phyloP scores from a whole-genome alignment of 1,284 basidiomycete genomes.

The Macrocystidia cucumis region DNA sequence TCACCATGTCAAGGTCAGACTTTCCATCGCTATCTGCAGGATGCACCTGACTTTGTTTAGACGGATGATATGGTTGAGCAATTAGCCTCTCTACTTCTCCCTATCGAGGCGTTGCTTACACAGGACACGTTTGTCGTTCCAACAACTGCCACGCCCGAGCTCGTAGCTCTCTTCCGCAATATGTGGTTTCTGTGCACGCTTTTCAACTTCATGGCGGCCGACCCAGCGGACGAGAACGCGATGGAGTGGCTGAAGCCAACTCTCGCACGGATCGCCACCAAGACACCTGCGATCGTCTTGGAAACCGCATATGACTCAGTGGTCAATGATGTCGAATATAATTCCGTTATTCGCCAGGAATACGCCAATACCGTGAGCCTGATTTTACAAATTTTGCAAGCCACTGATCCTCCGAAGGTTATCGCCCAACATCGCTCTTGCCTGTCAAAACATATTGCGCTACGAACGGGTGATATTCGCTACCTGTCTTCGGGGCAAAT shows the following conservation, averaged over 20 bases:
- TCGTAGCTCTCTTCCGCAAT: slow-evolving; percentile 84
- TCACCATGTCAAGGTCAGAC: slow-evolving; percentile 52
- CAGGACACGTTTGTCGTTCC: slow-evolving; percentile 62
- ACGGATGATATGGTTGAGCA: slow-evolving; percentile 83
- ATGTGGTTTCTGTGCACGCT: slow-evolving; percentile 92
- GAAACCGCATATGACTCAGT: slow-evolving; percentile 83
- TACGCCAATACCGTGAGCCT: slow-evolving; percentile 68
- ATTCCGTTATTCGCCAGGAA: slow-evolving; percentile 86
- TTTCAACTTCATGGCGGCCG: slow-evolving; percentile 60
- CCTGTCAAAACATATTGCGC: slow-evolving; percentile 63
- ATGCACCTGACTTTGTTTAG: slow-evolving; percentile 26
- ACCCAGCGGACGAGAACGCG: slow-evolving; percentile 46
- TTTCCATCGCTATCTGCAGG: slow-evolving; percentile 1
- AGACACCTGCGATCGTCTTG: slow-evolving; percentile 82
- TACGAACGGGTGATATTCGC: slow-evolving; percentile 68
- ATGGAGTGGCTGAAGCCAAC: slow-evolving; percentile 75
- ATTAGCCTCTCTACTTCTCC: slow-evolving; percentile 79
- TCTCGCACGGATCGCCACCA: slow-evolving; percentile 76
- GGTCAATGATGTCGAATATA: slow-evolving; percentile 89
- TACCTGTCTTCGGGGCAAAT: slow-evolving; percentile 78
- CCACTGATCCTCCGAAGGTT: slow-evolving; percentile 34
- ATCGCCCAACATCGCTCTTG: slow-evolving; percentile 59
- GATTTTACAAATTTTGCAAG: not conserved
- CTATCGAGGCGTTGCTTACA: slow-evolving; percentile 84
- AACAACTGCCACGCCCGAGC: slow-evolving; percentile 56